These are phyloP conservation scores for Aeschynomene evenia DNA, from an alignment of 306 rosid species.

Conservation along the genomic window DNA sequence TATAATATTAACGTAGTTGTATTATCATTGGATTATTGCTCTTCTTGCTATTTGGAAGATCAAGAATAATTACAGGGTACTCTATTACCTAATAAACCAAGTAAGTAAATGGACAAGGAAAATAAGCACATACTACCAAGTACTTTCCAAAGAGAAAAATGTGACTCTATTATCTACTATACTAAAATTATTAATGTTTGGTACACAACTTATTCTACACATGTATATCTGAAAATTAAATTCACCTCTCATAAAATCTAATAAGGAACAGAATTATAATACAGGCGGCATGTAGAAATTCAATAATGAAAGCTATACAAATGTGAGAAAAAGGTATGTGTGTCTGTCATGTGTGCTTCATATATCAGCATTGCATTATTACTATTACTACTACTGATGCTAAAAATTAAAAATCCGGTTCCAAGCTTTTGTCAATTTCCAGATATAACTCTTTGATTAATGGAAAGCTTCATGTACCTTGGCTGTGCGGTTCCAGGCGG, in stretches of 20 bases:
- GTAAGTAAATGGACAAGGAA: not conserved
- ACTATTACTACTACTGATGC: too few relatives aligned
- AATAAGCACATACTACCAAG: constrained; percentile 10
- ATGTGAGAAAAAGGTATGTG: not conserved
- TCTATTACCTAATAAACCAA: not conserved
- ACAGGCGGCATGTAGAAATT: not conserved
- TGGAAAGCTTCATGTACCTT: too few relatives aligned
- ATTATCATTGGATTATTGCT: constrained; percentile 8
- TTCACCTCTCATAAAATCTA: too few relatives aligned
- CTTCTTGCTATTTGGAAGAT: not conserved
- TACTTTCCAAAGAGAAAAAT: not conserved
- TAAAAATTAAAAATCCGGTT: not conserved
- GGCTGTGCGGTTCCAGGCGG: too few relatives aligned
- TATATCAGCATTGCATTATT: too few relatives aligned
- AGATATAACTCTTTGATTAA: too few relatives aligned
- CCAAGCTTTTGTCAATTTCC: too few relatives aligned
- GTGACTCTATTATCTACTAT: not conserved
- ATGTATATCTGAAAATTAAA: too few relatives aligned
- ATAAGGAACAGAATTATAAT: too few relatives aligned
- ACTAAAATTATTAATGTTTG: not conserved
- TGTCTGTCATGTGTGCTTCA: too few relatives aligned
- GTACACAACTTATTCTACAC: too few relatives aligned
- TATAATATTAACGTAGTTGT: constrained; percentile 3
- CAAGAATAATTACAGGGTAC: not conserved
- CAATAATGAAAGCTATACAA: not conserved